These are phyloP conservation scores for Neoscytalidium dimidiatum DNA, from an alignment of 2,329 filamentous ascomycete species.

Conservation along the genomic window DNA sequence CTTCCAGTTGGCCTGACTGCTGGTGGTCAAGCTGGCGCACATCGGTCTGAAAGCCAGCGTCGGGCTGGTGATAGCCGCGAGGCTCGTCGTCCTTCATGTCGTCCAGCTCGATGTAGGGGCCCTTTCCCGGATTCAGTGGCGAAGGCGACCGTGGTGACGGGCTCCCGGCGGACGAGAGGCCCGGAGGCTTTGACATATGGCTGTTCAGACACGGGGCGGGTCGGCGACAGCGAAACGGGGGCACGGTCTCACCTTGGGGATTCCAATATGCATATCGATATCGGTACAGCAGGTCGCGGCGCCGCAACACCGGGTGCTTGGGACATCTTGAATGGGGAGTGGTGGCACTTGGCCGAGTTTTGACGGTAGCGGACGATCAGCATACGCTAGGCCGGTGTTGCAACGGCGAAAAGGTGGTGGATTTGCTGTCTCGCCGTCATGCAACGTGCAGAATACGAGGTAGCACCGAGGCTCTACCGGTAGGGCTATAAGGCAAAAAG, in stretches of 20 bases:
- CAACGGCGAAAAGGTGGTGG: not conserved
- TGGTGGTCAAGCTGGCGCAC: not conserved
- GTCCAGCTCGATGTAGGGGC: conserved; percentile 3
- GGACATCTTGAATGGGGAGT: not conserved
- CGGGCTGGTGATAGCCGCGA: not conserved
- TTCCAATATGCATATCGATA: conserved; percentile 9
- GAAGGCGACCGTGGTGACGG: not conserved
- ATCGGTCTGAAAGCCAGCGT: not conserved
- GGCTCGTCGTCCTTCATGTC: conserved; percentile 2
- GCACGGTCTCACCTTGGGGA: conserved; percentile 8
- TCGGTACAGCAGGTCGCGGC: too few relatives aligned
- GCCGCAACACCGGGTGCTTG: conserved; percentile 3
- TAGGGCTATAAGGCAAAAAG: conserved; percentile 3
- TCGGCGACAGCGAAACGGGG: not conserved
- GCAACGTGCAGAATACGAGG: conserved; percentile 9
- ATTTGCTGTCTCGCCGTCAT: not conserved
- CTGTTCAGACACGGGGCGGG: not conserved
- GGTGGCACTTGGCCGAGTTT: not conserved
- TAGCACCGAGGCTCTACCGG: not conserved
- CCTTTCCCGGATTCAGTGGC: not conserved
- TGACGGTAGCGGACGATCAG: conserved; percentile 9
- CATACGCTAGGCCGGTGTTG: not conserved
- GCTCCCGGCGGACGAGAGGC: not conserved
- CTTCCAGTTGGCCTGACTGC: not conserved
- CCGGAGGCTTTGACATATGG: not conserved